Base-by-base conservation (phyloP, 2,329 filamentous ascomycete species). In the Pezicula carpinea region DNA sequence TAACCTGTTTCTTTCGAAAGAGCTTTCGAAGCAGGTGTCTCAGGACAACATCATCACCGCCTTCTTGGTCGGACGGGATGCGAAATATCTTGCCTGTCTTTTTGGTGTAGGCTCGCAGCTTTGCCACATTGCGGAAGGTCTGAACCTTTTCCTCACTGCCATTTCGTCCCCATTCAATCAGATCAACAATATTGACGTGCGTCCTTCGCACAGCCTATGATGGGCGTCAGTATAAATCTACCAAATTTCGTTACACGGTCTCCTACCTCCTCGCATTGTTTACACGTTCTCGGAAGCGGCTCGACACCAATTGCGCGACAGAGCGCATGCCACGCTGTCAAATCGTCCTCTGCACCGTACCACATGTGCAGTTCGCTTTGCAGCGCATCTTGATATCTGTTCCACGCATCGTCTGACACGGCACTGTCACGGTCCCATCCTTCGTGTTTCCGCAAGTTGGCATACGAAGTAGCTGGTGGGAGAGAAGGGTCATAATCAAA, bases 401-500 rank as follows among this genome's bases (percentile, higher is more conserved):
- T 47, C 53, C 47, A 55, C 19, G 53, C 43, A 58, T 51, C 39
- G 21, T 50, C 18, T 49, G 49, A 51, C 42, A 33, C 43, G 48
- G 36, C 26, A 44, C 38, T 46, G 38, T 44, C 43, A 48, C 46
- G 45, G 47, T 35, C 39, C 53, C 47, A 56, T 39, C 48, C 43
- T 52, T 58, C 38, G 31, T 61, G 53, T 52, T 39, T 48, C 46
- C 26, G 53, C 44, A 60, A 55, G 35, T 53, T 57, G 44, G 57
- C 47, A 53, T 56, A 61, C 34, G 57, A 62, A 42, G 55, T 60
- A 49, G 53, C 56, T 51, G 46, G 57, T 46, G 53, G 48, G 17
- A 58, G 54, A 57, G 52, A 58, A 56, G 52, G 54, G 47, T 57
- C 21, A 56, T 60, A 59, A 50, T 54, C 42, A 46, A 59, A 59